phyloP scores from a whole-genome alignment of 2,329 filamentous ascomycete genomes.

The Fusarium metavorans region DNA sequence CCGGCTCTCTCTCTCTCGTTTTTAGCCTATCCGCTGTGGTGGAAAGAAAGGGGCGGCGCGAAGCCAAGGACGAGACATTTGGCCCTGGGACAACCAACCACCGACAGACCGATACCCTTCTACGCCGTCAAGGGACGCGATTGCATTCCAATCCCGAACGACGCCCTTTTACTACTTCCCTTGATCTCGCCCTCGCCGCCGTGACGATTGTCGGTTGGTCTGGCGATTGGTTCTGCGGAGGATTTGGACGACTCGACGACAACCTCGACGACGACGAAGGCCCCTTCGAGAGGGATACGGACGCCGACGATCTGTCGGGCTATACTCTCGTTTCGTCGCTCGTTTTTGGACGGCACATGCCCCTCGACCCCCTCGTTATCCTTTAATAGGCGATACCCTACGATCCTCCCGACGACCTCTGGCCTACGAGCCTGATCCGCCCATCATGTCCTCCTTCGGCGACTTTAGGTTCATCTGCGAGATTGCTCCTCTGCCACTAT shows the following conservation, averaged over 20 bases:
- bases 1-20: neutral
- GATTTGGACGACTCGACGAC: conserved; percentile 22
- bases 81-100: conserved; percentile 7
- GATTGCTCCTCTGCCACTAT: conserved; percentile 87
- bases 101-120: conserved; percentile 12
- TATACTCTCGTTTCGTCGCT: conserved; percentile 4
- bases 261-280: conserved; percentile 2
- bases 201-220: conserved; percentile 9
- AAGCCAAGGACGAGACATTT: conserved; percentile 36
- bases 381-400: neutral
- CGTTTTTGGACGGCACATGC: neutral
- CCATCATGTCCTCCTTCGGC: conserved; percentile 83
- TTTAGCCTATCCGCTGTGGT: conserved; percentile 17
- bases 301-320: conserved; percentile 3
- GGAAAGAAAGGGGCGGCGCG: conserved; percentile 34
- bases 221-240: conserved; percentile 6
- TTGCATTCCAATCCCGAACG: conserved; percentile 30
- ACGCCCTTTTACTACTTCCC: conserved; percentile 6
- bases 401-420: conserved; percentile 7
- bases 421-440: conserved; percentile 5
- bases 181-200: conserved; percentile 17
- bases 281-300: neutral
- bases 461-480: conserved; percentile 90
- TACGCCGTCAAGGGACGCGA: conserved; percentile 23
- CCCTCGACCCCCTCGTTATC: neutral